phyloP scores from a whole-genome alignment of 352 stramenopile genomes.

The Phytophthora hybrid region DNA sequence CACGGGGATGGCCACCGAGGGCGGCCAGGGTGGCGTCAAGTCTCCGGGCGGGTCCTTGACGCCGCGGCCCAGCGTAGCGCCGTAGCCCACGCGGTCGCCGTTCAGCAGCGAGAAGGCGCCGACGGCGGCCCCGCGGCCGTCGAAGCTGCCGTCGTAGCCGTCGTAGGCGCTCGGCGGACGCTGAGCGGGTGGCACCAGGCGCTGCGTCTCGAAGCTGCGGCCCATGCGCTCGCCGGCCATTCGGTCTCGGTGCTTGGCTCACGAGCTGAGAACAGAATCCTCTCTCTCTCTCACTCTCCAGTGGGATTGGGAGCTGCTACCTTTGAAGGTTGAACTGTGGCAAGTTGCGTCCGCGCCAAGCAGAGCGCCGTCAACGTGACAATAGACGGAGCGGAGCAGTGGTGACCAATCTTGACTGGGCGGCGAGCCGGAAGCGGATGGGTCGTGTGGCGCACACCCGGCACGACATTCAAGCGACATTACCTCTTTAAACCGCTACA shows the following conservation, averaged over 20 bases:
- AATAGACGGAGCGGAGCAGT: constrained; percentile 27
- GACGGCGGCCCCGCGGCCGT: constrained; percentile 31
- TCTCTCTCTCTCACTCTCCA: constrained; percentile 4
- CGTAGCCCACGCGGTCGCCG: constrained; percentile 23
- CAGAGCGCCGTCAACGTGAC: constrained; percentile 22
- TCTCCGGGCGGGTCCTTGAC: constrained; percentile 25
- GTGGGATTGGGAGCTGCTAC: constrained; percentile 30
- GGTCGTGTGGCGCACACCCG: constrained; percentile 14
- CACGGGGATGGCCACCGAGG: constrained; percentile 22
- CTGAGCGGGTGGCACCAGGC: constrained; percentile 40
- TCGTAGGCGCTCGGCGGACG: constrained; percentile 30
- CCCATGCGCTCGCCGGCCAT: constrained; percentile 30
- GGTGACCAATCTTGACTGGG: constrained; percentile 10
- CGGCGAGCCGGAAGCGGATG: not conserved
- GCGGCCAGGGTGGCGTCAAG: constrained; percentile 17
- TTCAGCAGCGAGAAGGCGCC: constrained; percentile 27
- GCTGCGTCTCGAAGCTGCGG: constrained; percentile 46
- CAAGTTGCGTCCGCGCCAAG: not conserved
- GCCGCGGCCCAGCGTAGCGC: constrained; percentile 16
- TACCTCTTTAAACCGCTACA: constrained; percentile 6
- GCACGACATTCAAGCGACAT: constrained; percentile 22
- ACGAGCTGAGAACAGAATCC: not conserved
- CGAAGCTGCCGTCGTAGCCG: constrained; percentile 38
- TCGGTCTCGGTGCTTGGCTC: constrained; percentile 6
- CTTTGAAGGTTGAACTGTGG: constrained; percentile 11